Base-by-base conservation (phyloP, 345 rosid species). In the Pistacia integerrima region DNA sequence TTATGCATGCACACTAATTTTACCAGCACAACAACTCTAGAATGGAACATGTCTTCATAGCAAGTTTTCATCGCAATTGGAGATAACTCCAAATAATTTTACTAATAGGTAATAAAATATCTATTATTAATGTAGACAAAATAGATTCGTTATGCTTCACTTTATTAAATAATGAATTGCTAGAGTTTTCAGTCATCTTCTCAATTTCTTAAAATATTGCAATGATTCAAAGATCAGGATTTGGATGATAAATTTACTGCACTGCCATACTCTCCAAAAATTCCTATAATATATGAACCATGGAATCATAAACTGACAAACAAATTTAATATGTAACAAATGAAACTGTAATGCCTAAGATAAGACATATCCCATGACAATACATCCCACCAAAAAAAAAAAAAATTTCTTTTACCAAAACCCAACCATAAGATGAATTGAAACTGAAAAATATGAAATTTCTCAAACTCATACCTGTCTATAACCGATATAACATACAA, bases 401-500 rank as follows among this genome's bases (percentile, higher is more conserved):
- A 38, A 2, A 38, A 38, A 22, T 35, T 70, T 11, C 64, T 35
- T 33, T 20, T 7, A 36, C 7, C 14, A 36, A 41, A 22, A 20
- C 35, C 64, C 51, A 57, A 71, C 4, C 17, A n/a, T 57, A 38
- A 38, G 14, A 22, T 44, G 44, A 46, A 58, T 14, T 58, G 44
- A 33, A 22, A 71, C 25, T 17, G 9, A 25, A 17, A 71, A 16
- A 48, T 72, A 64, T 44, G 8, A 73, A 46, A 11, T 8, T 62
- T 55, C 46, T 25, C 57, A 36, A 56, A 25, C 46, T 68, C 80
- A 12, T 87, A 94, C 99, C 99, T 89, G 92, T 94, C 97, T 74
- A 93, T 89, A 79, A 93, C 97, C n/a, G 97, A 92, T 62, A 96
- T 84, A 77, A 93, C 97, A 82, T 96, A 96, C 88, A 96, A 82